Evolutionary conservation across 2,329 filamentous ascomycete species (phyloP).

Genomic region (Colletotrichum theobromicola): DNA sequence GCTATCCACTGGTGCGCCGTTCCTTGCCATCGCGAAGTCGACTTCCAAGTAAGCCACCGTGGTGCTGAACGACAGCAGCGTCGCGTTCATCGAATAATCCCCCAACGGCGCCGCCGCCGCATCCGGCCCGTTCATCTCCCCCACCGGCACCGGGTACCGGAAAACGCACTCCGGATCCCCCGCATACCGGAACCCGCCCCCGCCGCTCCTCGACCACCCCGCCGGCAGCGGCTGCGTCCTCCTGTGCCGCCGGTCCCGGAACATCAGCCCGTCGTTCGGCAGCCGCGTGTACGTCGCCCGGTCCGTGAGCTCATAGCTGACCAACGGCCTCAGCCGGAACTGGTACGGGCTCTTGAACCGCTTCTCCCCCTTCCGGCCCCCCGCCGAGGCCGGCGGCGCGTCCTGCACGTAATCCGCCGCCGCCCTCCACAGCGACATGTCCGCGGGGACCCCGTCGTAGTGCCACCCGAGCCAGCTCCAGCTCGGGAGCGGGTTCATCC

Average conservation of each 20-base stretch:
- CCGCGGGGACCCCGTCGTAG: slow-evolving; percentile 48
- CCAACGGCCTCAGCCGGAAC: slow-evolving; percentile 42
- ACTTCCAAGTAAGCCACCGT: slow-evolving; percentile 45
- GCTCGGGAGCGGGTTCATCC: slow-evolving; percentile 37
- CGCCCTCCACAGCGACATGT: slow-evolving; percentile 46
- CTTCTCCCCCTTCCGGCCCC: slow-evolving; percentile 33
- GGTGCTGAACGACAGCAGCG: slow-evolving; percentile 43
- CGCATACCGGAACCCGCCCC: slow-evolving; percentile 40
- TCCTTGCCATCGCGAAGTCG: slow-evolving; percentile 34
- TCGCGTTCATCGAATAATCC: slow-evolving; percentile 6
- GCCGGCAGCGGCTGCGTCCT: slow-evolving; percentile 35
- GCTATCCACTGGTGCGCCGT: slow-evolving; percentile 33
- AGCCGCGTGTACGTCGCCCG: slow-evolving; percentile 37
- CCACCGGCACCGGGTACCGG: slow-evolving; percentile 44
- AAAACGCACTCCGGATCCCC: slow-evolving; percentile 44
- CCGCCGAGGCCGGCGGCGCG: slow-evolving; percentile 27
- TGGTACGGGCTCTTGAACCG: slow-evolving; percentile 40
- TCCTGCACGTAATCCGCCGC: slow-evolving; percentile 49
- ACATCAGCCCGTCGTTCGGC: slow-evolving; percentile 41
- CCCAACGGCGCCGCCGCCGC: neutral
- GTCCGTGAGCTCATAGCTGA: slow-evolving; percentile 47
- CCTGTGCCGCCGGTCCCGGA: slow-evolving; percentile 40
- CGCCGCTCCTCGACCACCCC: slow-evolving; percentile 43
- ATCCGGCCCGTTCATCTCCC: neutral
- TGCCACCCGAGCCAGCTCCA: slow-evolving; percentile 57